Evolutionary conservation across 257 asterid species (phyloP), one percentile per base, ranked within the genome.

Genomic region (Osmanthus fragrans): DNA sequence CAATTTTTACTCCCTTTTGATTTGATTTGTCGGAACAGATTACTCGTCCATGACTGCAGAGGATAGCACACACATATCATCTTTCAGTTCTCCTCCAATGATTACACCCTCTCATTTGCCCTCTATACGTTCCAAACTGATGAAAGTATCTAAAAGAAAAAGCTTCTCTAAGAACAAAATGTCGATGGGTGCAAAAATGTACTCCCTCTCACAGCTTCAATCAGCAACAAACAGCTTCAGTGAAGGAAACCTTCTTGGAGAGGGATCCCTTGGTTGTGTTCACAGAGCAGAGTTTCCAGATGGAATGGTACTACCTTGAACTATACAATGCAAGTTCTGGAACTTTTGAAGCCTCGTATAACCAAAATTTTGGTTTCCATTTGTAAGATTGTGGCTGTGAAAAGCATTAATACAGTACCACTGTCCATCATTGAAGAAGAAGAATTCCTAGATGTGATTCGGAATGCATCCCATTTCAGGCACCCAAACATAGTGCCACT

Each of bases 231-330:
- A 82, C 84, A 82, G 84, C 85, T 95, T 95, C 80, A 82, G 93
- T 82, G 85, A 86, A 74, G 91, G 80, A 39, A 87, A 90, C 80
- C 84, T 88, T 30, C 85, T 95, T 75, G 99, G 97, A 74, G 87
- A 88, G 84, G 99, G 98, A 77, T 93, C 97, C 70, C 93, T 95
- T 70, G 98, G 98, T 73, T 83, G 92, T 23, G 96, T 95, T 71
- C 90, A 91, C 65, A 90, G 90, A 85, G 99, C 94, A 70, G 92
- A 91, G 76, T 86, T 93, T 79, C 92, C 96, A 11, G 94, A 95
- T 87, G 98, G 97, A 79, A 80, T 69, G 90, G 98, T 93, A 88
- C 56, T 5, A 71, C 66, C 71, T 29, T 32, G 18, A 69, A 37
- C 25, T 37, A 21, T 21, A 23, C 5, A 49, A 63, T 58, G 21